Evolutionary conservation across 1,139 yeast genomes (phyloP).

Genomic region (Taphrina sp.): DNA sequence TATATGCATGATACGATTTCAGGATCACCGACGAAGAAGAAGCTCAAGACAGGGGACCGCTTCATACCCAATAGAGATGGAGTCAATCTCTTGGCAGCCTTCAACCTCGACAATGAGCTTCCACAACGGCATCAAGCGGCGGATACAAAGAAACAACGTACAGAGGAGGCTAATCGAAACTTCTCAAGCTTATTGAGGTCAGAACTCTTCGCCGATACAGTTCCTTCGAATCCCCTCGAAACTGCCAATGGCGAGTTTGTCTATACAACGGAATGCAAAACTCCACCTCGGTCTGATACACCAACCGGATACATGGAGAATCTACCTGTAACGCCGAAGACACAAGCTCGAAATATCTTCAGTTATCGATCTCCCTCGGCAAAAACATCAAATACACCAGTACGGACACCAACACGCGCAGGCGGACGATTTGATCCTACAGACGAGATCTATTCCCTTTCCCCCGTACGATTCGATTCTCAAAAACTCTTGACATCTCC

Average conservation of each 20-base stretch:
- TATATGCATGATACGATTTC: constrained; percentile 10
- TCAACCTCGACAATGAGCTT: constrained; percentile 47
- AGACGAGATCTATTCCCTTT: constrained; percentile 65
- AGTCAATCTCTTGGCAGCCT: constrained; percentile 83
- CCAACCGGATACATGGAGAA: constrained; percentile 15
- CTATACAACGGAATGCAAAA: constrained; percentile 34
- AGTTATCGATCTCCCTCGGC: constrained; percentile 61
- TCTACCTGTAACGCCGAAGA: constrained; percentile 36
- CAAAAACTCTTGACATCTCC: constrained; percentile 78
- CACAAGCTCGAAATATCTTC: constrained; percentile 59
- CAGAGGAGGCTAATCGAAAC: constrained; percentile 81
- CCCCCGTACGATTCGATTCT: constrained; percentile 88
- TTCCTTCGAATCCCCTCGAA: constrained; percentile 2
- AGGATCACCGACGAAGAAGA: constrained; percentile 28
- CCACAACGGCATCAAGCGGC: constrained; percentile 44
- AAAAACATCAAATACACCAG: constrained; percentile 40
- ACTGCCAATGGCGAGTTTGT: constrained; percentile 6
- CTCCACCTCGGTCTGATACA: constrained; percentile 36
- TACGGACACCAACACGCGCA: constrained; percentile 45
- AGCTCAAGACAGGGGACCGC: constrained; percentile 60
- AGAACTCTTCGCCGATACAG: constrained; percentile 71
- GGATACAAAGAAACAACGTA: constrained; percentile 48
- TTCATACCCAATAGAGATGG: constrained; percentile 85
- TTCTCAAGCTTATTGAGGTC: constrained; percentile 83
- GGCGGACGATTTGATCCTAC: constrained; percentile 56